phyloP scores from a whole-genome alignment of 805 yeast species.

The Ogataea ramenticola region DNA sequence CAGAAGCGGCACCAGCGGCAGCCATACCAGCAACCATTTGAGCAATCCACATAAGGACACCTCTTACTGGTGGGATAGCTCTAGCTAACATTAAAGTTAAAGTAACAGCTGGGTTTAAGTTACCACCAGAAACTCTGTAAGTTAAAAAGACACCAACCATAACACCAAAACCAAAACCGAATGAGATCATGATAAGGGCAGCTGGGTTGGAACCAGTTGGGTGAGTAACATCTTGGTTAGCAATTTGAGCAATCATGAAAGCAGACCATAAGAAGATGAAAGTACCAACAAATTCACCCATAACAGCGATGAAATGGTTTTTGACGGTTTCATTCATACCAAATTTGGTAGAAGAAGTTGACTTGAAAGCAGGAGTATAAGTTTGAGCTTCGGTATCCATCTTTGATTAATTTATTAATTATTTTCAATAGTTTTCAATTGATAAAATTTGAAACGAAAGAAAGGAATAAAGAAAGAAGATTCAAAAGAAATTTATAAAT shows the following conservation, averaged over 20 bases:
- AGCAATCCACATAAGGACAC: slow-evolving; percentile 52
- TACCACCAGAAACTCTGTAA: slow-evolving; percentile 80
- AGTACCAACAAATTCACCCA: slow-evolving; percentile 84
- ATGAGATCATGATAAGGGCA: slow-evolving; percentile 69
- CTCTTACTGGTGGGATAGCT: slow-evolving; percentile 69
- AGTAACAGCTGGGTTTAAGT: slow-evolving; percentile 85
- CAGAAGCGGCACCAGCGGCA: slow-evolving; percentile 84
- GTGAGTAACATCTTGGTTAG: slow-evolving; percentile 37
- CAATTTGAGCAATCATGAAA: slow-evolving; percentile 74
- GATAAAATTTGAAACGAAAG: not conserved
- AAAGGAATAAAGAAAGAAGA: not conserved
- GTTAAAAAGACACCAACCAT: slow-evolving; percentile 64
- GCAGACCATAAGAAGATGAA: slow-evolving; percentile 80
- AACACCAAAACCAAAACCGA: slow-evolving; percentile 84
- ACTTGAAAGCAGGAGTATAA: slow-evolving; percentile 31
- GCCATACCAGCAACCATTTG: slow-evolving; percentile 85
- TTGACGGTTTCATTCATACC: slow-evolving; percentile 38
- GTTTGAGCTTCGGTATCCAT: slow-evolving; percentile 35
- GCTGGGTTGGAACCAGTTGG: slow-evolving; percentile 41
- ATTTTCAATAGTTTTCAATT: not conserved
- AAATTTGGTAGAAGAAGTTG: slow-evolving; percentile 15
- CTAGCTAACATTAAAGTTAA: slow-evolving; percentile 63
- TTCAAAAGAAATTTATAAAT: no score
- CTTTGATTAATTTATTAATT: not conserved
- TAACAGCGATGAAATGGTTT: slow-evolving; percentile 60